Base-by-base conservation (phyloP, 1,284 basidiomycete species). In the Thecaphora thlaspeos region DNA sequence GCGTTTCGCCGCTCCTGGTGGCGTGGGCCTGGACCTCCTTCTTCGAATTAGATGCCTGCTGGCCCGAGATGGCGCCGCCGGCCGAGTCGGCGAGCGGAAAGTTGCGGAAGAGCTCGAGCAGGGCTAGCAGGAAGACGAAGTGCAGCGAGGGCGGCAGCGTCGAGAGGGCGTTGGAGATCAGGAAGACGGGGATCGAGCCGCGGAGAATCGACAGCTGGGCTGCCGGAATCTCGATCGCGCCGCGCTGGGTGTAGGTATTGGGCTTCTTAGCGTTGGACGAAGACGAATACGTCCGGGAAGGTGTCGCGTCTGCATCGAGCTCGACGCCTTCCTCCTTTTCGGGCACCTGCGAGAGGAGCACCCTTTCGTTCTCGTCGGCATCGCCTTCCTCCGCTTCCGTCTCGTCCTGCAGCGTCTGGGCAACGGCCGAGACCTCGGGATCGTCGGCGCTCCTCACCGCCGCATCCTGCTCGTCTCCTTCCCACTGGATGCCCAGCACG, bases 401-500 rank as follows among this genome's bases (percentile, higher is more conserved):
- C 8, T 21, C 9, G 14, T 46, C n/a, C 21, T 37, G 19, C 21
- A 18, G 51, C 28, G 47, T 54, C 34, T 61, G 47, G 18, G 60
- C 67, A 19, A 50, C 58, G 39, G 43, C 24, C 3, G 47, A 43
- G 21, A 51, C 54, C 23, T 55, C 41, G 22, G 51, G 48, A 14
- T 38, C 47, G 41, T 43, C 24, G 3, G 23, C 41, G 18, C 36
- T 23, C 10, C 59, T 48, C 4, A 36, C 34, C 15, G 45, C 21
- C 3, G 38, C 32, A 22, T n/a, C 24, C 32, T 43, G 17, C 3
- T 18, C 38, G 17, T 57, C 44, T n/a, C 43, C 43, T 11, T 61
- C 59, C 56, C 70, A 65, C 30, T 68, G 55, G 37, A 90, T 85
- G 3, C 88, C 89, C 14, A 90, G 82, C 7, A 89, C 82, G 42